Evolutionary conservation across 1,284 basidiomycete genomes (phyloP).

Genomic region (Rhodotorula sp.): DNA sequence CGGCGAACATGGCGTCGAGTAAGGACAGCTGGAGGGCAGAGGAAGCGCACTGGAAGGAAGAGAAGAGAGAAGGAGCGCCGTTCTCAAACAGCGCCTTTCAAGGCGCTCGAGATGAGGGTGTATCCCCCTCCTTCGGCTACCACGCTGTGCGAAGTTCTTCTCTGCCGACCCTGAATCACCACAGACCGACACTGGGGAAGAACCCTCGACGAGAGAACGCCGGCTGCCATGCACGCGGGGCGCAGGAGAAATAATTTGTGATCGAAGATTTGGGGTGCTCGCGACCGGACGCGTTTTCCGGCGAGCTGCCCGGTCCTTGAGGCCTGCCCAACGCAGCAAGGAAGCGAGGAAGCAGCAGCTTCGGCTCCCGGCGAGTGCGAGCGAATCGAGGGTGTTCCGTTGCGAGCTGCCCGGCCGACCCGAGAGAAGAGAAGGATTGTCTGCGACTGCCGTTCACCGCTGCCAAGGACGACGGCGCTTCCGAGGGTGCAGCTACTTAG

Average conservation of each 20-base stretch:
- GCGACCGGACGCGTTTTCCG: not conserved
- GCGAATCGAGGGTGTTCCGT: no score
- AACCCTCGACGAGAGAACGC: not conserved
- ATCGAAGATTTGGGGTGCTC: not conserved
- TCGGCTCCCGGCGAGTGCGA: no score
- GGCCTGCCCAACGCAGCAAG: no score
- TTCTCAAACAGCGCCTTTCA: not conserved
- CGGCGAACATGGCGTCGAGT: slow-evolving; percentile 26
- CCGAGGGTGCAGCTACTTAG: no score
- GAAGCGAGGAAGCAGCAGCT: no score
- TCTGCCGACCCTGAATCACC: not conserved
- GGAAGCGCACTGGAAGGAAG: not conserved
- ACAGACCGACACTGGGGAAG: not conserved
- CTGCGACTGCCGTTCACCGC: no score
- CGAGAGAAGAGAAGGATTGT: no score
- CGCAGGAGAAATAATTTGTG: not conserved
- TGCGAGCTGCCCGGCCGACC: no score
- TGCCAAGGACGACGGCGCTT: no score
- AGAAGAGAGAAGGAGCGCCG: not conserved
- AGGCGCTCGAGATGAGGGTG: slow-evolving; percentile 4
- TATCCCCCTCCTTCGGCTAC: no score
- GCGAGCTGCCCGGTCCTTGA: no score
- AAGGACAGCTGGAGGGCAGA: not conserved
- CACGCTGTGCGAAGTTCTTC: not conserved
- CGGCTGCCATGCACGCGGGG: not conserved